Conservation (phyloP, 495 filamentous ascomycete species). For the Podospora comata region DNA sequence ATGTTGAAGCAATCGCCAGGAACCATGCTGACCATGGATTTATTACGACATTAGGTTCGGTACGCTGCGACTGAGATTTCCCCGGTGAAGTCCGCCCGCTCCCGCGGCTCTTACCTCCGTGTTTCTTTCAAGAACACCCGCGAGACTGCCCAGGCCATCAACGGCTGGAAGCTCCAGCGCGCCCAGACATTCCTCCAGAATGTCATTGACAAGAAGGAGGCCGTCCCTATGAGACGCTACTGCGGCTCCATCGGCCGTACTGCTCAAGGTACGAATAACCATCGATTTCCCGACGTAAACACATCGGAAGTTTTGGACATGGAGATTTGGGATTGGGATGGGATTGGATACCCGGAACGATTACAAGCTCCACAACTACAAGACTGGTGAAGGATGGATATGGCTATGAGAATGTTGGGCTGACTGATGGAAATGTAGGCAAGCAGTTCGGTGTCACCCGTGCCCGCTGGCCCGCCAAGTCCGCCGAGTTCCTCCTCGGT, state of each 20-base stretch:
- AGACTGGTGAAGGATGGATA: neutral
- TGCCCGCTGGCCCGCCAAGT: slow-evolving; percentile 99
- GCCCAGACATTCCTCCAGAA: slow-evolving; percentile 95
- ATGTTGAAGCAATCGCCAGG: slow-evolving; percentile 1
- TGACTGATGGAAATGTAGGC: slow-evolving; percentile 57
- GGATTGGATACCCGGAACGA: neutral
- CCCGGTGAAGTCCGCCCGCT: slow-evolving; percentile 88
- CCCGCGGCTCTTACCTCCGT: slow-evolving; percentile 96
- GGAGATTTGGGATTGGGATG: slow-evolving; percentile 5
- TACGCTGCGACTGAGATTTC: slow-evolving; percentile 92
- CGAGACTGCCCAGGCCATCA: slow-evolving; percentile 98
- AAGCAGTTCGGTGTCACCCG: slow-evolving; percentile 96
- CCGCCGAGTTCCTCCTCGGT: slow-evolving; percentile 92
- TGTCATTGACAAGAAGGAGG: slow-evolving; percentile 90
- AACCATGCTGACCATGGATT: slow-evolving; percentile 39
- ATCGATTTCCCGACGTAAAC: slow-evolving; percentile 9
- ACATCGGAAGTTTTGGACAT: neutral
- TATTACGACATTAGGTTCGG: slow-evolving; percentile 67
- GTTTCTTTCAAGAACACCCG: slow-evolving; percentile 99
- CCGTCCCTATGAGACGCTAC: slow-evolving; percentile 94
- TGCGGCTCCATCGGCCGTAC: slow-evolving; percentile 88
- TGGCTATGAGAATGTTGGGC: slow-evolving; percentile 10
- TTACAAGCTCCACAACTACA: neutral
- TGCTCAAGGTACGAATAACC: slow-evolving; percentile 83
- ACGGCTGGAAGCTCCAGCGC: slow-evolving; percentile 96